These are phyloP conservation scores for Mycena epipterygia DNA, from an alignment of 768 basidiomycete genomes.

Conservation along the genomic window DNA sequence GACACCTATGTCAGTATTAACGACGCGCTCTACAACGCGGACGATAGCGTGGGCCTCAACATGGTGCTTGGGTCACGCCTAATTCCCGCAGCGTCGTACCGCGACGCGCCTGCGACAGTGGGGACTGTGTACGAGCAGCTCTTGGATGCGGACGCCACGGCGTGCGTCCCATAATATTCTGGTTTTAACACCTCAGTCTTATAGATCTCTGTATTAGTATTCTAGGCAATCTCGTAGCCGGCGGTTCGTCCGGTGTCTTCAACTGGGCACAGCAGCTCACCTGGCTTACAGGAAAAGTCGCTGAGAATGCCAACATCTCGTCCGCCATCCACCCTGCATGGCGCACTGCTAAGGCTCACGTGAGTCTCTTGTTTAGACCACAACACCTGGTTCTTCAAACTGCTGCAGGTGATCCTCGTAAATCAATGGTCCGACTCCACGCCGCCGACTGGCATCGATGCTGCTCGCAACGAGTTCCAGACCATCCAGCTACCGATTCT, in stretches of 20 bases:
- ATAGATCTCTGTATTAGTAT: slow-evolving; percentile 24
- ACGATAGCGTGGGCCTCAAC: slow-evolving; percentile 33
- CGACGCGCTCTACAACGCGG: slow-evolving; percentile 26
- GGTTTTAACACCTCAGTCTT: neutral
- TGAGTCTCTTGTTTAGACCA: slow-evolving; percentile 29
- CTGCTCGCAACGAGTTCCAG: slow-evolving; percentile 40
- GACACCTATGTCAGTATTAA: slow-evolving; percentile 29
- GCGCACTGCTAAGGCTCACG: slow-evolving; percentile 54
- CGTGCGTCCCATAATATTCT: neutral
- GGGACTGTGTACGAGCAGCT: slow-evolving; percentile 40
- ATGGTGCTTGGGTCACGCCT: slow-evolving; percentile 37
- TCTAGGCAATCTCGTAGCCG: slow-evolving; percentile 38
- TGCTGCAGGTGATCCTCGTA: slow-evolving; percentile 30
- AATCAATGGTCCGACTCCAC: slow-evolving; percentile 35
- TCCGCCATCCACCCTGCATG: slow-evolving; percentile 48
- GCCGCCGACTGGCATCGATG: slow-evolving; percentile 32
- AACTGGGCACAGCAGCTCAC: too few species aligned
- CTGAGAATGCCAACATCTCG: slow-evolving; percentile 48
- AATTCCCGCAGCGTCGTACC: slow-evolving; percentile 34
- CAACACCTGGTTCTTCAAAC: neutral
- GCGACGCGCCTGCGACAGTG: slow-evolving; percentile 29
- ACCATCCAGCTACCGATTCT: slow-evolving; percentile 43
- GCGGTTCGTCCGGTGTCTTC: slow-evolving; percentile 29
- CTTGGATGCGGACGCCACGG: slow-evolving; percentile 34
- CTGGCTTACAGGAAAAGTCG: slow-evolving; percentile 41